phyloP scores from a whole-genome alignment of 202 grass and related monocot genomes.

The Digitaria exilis region DNA sequence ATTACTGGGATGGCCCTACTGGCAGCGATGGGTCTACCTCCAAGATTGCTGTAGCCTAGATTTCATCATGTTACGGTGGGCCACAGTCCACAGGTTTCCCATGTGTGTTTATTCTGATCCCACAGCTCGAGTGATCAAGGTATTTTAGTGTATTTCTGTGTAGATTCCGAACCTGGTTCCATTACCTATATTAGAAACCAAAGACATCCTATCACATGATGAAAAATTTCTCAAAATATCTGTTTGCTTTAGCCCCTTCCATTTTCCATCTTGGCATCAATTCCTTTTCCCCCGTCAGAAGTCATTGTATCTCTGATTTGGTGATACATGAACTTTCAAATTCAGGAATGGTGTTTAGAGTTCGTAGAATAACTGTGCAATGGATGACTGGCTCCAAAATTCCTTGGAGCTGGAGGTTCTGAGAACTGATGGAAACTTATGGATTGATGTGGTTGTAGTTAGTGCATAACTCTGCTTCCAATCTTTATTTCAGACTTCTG shows the following conservation, averaged over 20 bases:
- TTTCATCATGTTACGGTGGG: conserved; percentile 15
- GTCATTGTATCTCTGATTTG: background rate
- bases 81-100: background rate
- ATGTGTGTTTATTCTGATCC: background rate
- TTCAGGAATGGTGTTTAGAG: background rate
- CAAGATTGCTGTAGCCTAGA: background rate
- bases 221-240: background rate
- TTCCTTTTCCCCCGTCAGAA: background rate
- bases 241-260: background rate
- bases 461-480: conserved; percentile 8
- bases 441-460: conserved; percentile 1
- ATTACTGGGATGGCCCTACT: background rate
- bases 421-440: background rate
- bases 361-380: too few species aligned
- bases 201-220: background rate
- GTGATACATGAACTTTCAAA: background rate
- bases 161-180: background rate
- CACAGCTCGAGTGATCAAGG: background rate
- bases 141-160: background rate
- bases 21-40: background rate
- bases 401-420: background rate
- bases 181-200: background rate
- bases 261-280: background rate
- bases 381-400: too few species aligned
- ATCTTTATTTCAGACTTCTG: conserved; percentile 68